Evolutionary conservation across 164 flowering plant genomes (phyloP).

Genomic region (Tetracentron sinense): DNA sequence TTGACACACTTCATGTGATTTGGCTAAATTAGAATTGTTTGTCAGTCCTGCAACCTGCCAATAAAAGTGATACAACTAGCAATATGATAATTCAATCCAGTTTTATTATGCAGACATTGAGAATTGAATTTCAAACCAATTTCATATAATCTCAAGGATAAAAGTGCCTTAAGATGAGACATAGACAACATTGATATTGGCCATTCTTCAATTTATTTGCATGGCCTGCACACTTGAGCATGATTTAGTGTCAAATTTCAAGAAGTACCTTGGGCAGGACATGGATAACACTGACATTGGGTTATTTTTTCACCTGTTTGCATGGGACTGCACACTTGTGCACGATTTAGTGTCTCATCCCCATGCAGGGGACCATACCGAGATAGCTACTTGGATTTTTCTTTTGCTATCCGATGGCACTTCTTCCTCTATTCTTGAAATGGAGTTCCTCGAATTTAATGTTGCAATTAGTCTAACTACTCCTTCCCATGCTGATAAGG

Average conservation of each 20-base stretch:
- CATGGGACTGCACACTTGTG: too few relatives aligned
- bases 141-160: neutral
- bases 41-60: constrained; percentile 91
- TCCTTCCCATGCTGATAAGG: too few relatives aligned
- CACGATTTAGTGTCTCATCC: neutral
- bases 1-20: constrained; percentile 74
- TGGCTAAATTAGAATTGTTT: constrained; percentile 72
- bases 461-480: neutral
- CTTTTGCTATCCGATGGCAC: neutral
- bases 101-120: constrained; percentile 1
- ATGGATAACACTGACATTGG: neutral
- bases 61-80: constrained; percentile 13
- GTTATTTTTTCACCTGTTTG: neutral
- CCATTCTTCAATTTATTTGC: neutral
- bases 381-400: neutral
- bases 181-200: neutral
- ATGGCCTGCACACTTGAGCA: neutral
- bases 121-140: neutral
- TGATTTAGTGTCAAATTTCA: too few relatives aligned
- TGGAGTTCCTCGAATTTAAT: too few relatives aligned
- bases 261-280: neutral
- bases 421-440: neutral
- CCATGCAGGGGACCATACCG: neutral
- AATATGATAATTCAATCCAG: neutral
- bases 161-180: neutral